Conservation (phyloP, 208 protist species). For the Leishmania braziliensis region DNA sequence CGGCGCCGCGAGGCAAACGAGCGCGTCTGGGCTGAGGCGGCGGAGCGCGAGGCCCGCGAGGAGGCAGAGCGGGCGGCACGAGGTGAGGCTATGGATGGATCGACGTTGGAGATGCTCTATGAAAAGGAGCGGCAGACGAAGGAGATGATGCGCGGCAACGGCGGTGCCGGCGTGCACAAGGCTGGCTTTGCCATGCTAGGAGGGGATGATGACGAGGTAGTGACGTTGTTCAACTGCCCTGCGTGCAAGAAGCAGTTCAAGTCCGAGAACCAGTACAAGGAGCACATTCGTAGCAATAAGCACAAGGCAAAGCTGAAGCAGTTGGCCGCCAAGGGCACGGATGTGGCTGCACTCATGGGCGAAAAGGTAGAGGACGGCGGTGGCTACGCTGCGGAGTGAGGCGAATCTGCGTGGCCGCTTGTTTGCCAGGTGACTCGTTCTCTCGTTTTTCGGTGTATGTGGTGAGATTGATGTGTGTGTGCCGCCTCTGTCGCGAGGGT, state of each 20-base stretch:
- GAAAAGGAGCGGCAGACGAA: constrained; percentile 78
- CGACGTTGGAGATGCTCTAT: constrained; percentile 84
- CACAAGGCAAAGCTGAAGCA: constrained; percentile 91
- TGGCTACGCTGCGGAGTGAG: constrained; percentile 3
- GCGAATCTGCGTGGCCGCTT: neutral
- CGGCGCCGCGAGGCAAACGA: constrained; percentile 77
- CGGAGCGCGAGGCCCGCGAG: constrained; percentile 78
- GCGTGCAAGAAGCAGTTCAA: constrained; percentile 92
- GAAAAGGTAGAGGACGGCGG: constrained; percentile 18
- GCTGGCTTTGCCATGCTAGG: constrained; percentile 79
- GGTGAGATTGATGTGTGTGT: neutral
- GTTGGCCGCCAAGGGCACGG: constrained; percentile 74
- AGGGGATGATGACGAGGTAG: constrained; percentile 26
- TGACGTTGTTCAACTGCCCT: constrained; percentile 62
- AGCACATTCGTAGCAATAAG: constrained; percentile 89
- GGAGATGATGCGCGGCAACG: constrained; percentile 55
- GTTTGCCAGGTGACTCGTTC: neutral
- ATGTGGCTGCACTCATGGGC: constrained; percentile 75
- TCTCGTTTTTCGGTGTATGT: neutral
- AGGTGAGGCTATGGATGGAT: constrained; percentile 78
- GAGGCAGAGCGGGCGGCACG: constrained; percentile 67
- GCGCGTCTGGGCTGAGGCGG: constrained; percentile 79
- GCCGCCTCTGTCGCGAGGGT: neutral
- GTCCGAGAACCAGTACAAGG: constrained; percentile 78
- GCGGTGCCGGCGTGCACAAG: constrained; percentile 38